A percentile compares a stretch with the other conserved stretches of the same genome.
Conservation (phyloP, 2,329 filamentous ascomycete species). For the Dothidotthia symphoricarpi region DNA sequence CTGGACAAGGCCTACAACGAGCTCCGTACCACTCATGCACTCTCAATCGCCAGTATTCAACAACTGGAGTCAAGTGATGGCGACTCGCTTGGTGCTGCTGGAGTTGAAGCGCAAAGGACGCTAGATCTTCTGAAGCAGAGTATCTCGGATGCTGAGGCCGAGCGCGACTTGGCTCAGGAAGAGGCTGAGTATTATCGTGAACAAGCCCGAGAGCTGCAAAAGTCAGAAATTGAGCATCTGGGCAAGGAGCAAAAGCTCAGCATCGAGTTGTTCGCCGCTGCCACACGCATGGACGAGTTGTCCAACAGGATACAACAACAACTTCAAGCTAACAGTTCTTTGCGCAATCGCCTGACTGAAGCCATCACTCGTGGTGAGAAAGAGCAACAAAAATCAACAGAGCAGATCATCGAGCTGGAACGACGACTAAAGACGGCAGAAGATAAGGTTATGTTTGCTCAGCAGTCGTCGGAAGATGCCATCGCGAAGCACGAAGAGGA, state of each 20-base stretch:
- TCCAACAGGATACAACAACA: slow-evolving; percentile 77
- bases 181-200: slow-evolving; percentile 62
- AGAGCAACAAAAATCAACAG: slow-evolving; percentile 76
- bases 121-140: slow-evolving; percentile 66
- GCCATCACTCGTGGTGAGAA: slow-evolving; percentile 81
- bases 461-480: slow-evolving; percentile 81
- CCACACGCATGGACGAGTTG: slow-evolving; percentile 74
- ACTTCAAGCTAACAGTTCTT: slow-evolving; percentile 70
- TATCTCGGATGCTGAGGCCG: slow-evolving; percentile 66
- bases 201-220: slow-evolving; percentile 60
- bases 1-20: slow-evolving; percentile 73
- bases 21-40: slow-evolving; percentile 67
- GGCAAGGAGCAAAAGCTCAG: slow-evolving; percentile 64
- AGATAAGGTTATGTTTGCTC: slow-evolving; percentile 77
- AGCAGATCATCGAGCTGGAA: slow-evolving; percentile 81
- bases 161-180: slow-evolving; percentile 69
- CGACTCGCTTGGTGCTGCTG: slow-evolving; percentile 37
- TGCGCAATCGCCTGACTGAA: slow-evolving; percentile 73
- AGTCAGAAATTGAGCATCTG: slow-evolving; percentile 56
- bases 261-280: slow-evolving; percentile 69
- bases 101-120: slow-evolving; percentile 57
- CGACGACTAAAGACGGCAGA: slow-evolving; percentile 76
- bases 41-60: slow-evolving; percentile 66
- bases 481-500: slow-evolving; percentile 85
- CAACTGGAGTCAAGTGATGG: slow-evolving; percentile 57